Base-by-base conservation (phyloP, 306 rosid species). In the Calophaca sinica region DNA sequence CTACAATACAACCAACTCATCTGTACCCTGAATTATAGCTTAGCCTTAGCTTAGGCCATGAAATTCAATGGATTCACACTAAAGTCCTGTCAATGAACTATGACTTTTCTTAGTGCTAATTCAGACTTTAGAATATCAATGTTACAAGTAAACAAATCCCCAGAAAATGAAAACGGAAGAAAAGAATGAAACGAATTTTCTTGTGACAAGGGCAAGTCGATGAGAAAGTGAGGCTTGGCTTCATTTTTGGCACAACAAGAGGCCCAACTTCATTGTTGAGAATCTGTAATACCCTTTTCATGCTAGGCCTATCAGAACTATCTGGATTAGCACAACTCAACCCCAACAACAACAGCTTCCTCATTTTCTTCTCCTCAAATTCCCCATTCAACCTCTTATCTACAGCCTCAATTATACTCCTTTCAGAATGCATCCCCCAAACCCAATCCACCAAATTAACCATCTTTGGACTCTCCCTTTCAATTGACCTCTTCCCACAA, bases 211-310 rank as follows among this genome's bases (percentile, higher is more conserved):
- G 81, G 81, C 20, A 77, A 9, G 20, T 77, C 81, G 81, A 68
- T 31, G 81, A 77, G 35, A 77, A 77, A 0, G 75, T 77, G 9
- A 77, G 48, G 33, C 70, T 4, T 46, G 81, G 81, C 52, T 77
- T 77, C 33, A 58, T 53, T 59, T 77, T 77, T 28, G 81, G 70
- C 13, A 77, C 69, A 59, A 8, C 48, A 46, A 68, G 20, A 14
- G 75, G 70, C 7, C 2, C 44, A 35, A 50, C 69, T 49, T 77
- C 81, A 68, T 77, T 77, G 62, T 59, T 77, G 3, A 77, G 75
- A 58, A 68, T 77, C 75, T 77, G 81, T 4, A 77, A 3, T 2
- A 77, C 81, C n/a, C 35, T 77, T 61, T 75, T 77, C 81, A 77
- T 77, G 5, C 52, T 20, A 20, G 26, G 26, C 26, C 26, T 20